phyloP scores from a whole-genome alignment of 495 filamentous ascomycete species.

The Neurospora sp. region DNA sequence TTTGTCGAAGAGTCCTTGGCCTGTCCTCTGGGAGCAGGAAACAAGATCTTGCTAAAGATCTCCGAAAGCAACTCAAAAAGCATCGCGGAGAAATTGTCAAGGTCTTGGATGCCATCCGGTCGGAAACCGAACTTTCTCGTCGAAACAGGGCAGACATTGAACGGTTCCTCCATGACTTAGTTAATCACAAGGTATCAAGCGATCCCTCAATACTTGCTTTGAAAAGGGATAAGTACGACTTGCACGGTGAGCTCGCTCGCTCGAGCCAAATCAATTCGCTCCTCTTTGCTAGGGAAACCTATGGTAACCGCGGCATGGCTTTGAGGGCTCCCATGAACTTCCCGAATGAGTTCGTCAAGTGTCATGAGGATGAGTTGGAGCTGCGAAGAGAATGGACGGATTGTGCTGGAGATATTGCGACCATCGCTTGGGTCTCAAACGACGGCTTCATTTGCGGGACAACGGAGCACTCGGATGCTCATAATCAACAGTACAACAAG shows the following conservation, averaged over 20 bases:
- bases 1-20: background rate
- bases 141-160: constrained; percentile 18
- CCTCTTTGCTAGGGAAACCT: constrained; percentile 31
- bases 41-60: constrained; percentile 13
- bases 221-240: constrained; percentile 15
- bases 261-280: constrained; percentile 21
- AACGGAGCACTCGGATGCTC: constrained; percentile 59
- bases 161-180: constrained; percentile 26
- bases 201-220: constrained; percentile 17
- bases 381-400: constrained; percentile 40
- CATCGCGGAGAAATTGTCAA: background rate
- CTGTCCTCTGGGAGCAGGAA: background rate
- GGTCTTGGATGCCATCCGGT: constrained; percentile 1
- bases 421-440: constrained; percentile 45
- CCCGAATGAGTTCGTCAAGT: constrained; percentile 26
- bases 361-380: constrained; percentile 35
- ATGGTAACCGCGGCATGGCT: constrained; percentile 20
- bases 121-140: constrained; percentile 1
- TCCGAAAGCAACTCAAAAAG: constrained; percentile 10
- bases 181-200: constrained; percentile 4
- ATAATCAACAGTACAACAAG: constrained; percentile 79
- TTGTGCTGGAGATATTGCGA: constrained; percentile 50
- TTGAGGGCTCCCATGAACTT: constrained; percentile 27
- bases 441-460: constrained; percentile 53
- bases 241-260: constrained; percentile 15